Evolutionary conservation across 2,329 filamentous ascomycete genomes (phyloP).

Genomic region (Fusarium sp.): DNA sequence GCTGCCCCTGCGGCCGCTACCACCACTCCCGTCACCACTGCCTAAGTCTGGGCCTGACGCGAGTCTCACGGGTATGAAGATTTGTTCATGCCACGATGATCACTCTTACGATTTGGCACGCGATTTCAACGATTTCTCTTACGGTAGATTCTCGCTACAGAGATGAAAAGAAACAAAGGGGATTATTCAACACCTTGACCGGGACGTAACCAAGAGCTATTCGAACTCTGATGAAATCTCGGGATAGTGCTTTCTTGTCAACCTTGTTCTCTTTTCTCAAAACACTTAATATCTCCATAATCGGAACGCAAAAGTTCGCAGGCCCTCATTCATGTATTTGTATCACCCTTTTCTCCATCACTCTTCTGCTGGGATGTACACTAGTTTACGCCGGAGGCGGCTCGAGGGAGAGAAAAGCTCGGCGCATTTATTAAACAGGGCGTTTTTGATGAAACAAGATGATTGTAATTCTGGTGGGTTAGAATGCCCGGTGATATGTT

Average conservation of each 20-base stretch:
- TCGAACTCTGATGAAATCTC: constrained; percentile 45
- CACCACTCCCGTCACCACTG: constrained; percentile 46
- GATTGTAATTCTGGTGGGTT: constrained; percentile 10
- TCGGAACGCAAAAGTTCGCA: constrained; percentile 45
- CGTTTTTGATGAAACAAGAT: constrained; percentile 45
- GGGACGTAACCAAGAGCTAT: constrained; percentile 45
- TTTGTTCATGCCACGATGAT: constrained; percentile 46
- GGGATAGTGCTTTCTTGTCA: constrained; percentile 44
- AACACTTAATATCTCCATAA: constrained; percentile 49
- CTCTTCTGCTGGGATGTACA: constrained; percentile 53
- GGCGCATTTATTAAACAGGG: constrained; percentile 51
- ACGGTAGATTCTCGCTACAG: constrained; percentile 52
- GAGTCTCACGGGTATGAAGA: constrained; percentile 44
- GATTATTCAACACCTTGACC: constrained; percentile 44
- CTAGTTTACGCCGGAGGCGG: constrained; percentile 50
- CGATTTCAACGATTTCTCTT: constrained; percentile 56
- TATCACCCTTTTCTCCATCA: constrained; percentile 50
- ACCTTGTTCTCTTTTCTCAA: constrained; percentile 46
- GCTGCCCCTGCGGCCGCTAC: constrained; percentile 45
- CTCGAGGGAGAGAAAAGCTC: constrained; percentile 49
- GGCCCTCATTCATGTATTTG: constrained; percentile 51
- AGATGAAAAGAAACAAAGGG: constrained; percentile 45
- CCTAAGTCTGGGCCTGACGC: constrained; percentile 47
- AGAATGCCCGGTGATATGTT: constrained; percentile 8
- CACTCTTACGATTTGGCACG: constrained; percentile 55